These are phyloP conservation scores for Nakataea oryzae DNA, from an alignment of 2,329 filamentous ascomycete species.

Conservation along the genomic window DNA sequence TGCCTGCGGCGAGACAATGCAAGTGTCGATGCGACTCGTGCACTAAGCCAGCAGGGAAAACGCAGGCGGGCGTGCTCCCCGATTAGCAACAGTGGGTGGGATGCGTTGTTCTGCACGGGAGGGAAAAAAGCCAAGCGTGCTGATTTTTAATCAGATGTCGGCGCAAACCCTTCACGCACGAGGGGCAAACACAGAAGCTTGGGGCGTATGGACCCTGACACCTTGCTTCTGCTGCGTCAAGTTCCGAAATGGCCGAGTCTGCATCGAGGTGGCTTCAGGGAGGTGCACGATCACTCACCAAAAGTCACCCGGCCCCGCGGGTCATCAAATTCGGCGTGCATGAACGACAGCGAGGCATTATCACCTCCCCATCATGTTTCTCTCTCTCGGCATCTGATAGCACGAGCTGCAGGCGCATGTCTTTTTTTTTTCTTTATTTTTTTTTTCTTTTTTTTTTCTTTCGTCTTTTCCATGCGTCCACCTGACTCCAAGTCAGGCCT, in stretches of 20 bases:
- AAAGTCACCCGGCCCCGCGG: background rate
- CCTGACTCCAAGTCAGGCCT: no score
- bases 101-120: background rate
- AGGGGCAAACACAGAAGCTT: no score
- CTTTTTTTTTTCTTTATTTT: no score
- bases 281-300: background rate
- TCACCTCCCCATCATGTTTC: background rate
- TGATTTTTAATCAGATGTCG: background rate
- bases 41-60: no score
- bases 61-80: background rate
- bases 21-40: background rate
- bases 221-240: no score
- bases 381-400: background rate
- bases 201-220: no score
- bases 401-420: background rate
- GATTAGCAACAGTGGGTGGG: background rate
- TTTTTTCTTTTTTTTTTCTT: no score
- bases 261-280: background rate
- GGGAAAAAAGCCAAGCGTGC: no score
- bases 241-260: background rate
- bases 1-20: background rate
- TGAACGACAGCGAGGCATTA: background rate
- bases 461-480: no score
- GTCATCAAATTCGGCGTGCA: background rate
- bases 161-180: no score